phyloP scores from a whole-genome alignment of 169 alveolate genomes.

The Theileria sp. region DNA sequence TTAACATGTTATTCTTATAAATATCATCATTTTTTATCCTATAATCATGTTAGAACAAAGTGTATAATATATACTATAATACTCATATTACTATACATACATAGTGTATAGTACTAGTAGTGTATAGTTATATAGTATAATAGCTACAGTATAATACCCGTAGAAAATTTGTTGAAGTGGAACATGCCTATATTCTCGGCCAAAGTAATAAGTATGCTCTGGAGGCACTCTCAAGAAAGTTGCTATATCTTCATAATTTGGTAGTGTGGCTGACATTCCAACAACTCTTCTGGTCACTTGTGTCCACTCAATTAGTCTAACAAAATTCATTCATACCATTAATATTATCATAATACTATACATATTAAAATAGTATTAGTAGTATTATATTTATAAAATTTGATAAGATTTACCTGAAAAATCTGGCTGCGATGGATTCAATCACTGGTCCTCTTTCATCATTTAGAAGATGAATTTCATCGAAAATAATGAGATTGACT shows the following conservation, averaged over 20 bases:
- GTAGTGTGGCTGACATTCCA: slow-evolving; percentile 99
- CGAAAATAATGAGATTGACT: slow-evolving; percentile 96
- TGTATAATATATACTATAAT: not conserved
- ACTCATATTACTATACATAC: not conserved
- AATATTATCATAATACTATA: not conserved
- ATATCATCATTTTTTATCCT: slow-evolving; percentile 7
- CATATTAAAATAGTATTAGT: not conserved
- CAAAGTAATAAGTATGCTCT: slow-evolving; percentile 92
- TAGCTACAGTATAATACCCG: slow-evolving; percentile 94
- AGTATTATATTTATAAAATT: not conserved
- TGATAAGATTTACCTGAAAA: slow-evolving; percentile 81
- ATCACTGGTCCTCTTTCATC: slow-evolving; percentile 99
- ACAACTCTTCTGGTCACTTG: slow-evolving; percentile 79
- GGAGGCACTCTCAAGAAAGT: slow-evolving; percentile 91
- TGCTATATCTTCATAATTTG: slow-evolving; percentile 98
- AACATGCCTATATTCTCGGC: slow-evolving; percentile 94
- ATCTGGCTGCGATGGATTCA: slow-evolving; percentile 98
- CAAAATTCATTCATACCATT: not conserved
- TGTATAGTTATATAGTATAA: slow-evolving; percentile 87
- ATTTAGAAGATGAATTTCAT: slow-evolving; percentile 98
- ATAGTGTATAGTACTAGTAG: slow-evolving; percentile 63
- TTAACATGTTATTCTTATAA: slow-evolving; percentile 17
- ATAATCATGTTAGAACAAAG: not conserved
- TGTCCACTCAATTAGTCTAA: slow-evolving; percentile 69
- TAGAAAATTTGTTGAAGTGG: slow-evolving; percentile 93